Conservation (phyloP, 345 rosid genomes). For the Xanthoceras sorbifolium region DNA sequence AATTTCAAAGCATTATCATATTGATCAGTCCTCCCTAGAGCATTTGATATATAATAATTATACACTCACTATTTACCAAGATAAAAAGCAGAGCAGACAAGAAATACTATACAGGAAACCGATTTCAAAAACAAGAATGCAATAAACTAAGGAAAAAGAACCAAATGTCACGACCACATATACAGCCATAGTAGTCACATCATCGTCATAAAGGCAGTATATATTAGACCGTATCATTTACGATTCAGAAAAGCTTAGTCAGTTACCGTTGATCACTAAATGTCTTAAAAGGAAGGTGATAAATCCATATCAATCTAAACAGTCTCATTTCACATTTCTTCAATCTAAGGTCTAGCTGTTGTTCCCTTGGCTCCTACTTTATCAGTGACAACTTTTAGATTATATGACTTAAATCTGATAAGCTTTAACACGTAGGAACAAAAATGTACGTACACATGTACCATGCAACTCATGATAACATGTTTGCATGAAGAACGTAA, state of each 20-base stretch:
- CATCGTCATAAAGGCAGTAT: not conserved
- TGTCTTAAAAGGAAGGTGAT: too few relatives aligned
- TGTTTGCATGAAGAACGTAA: too few relatives aligned
- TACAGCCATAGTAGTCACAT: not conserved
- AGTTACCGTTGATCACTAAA: too few relatives aligned
- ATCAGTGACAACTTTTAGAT: too few relatives aligned
- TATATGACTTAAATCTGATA: too few relatives aligned
- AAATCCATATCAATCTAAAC: too few relatives aligned
- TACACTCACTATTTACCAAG: not conserved
- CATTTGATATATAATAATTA: not conserved
- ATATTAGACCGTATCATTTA: not conserved
- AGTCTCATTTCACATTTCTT: too few relatives aligned
- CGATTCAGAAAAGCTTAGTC: not conserved
- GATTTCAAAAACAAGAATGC: not conserved
- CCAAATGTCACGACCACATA: not conserved
- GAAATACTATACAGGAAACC: conserved; percentile 9
- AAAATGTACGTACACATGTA: too few relatives aligned
- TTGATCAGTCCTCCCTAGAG: conserved; percentile 21
- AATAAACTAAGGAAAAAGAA: not conserved
- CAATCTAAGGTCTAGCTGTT: too few relatives aligned
- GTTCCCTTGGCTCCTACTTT: too few relatives aligned
- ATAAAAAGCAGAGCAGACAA: not conserved
- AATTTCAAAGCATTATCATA: conserved; percentile 23
- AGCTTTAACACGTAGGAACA: too few relatives aligned
- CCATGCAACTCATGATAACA: not conserved